phyloP scores from a whole-genome alignment of 768 basidiomycete genomes.

The Xerocomellus dryophilus region DNA sequence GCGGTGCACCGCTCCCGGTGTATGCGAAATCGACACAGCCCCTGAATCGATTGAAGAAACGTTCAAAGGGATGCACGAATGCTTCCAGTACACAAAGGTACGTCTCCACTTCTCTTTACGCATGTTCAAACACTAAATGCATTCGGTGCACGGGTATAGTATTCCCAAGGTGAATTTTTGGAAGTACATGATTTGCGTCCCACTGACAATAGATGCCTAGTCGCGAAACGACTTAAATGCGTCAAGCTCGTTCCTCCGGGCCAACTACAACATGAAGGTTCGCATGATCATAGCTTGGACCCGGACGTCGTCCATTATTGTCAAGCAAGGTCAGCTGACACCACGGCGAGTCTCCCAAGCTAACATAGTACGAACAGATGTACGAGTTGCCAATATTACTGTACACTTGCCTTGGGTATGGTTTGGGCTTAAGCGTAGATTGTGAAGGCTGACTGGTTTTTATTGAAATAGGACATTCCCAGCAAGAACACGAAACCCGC shows the following conservation, averaged over 20 bases:
- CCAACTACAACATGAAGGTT: conserved; percentile 41
- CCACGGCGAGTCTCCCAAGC: not conserved
- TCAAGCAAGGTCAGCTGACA: conserved; percentile 38
- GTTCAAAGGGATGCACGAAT: conserved; percentile 55
- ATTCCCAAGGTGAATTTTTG: conserved; percentile 45
- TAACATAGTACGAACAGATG: conserved; percentile 37
- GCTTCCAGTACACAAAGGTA: conserved; percentile 64
- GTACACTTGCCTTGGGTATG: conserved; percentile 51
- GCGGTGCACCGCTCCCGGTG: conserved; percentile 45
- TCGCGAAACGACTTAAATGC: conserved; percentile 50
- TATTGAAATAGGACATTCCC: conserved; percentile 45
- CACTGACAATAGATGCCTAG: conserved; percentile 25
- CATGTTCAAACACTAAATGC: not conserved
- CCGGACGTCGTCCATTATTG: conserved; percentile 49
- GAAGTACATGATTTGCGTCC: not conserved
- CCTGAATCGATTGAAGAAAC: conserved; percentile 59
- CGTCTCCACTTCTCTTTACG: not conserved
- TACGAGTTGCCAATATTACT: conserved; percentile 54
- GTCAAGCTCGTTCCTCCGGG: conserved; percentile 45
- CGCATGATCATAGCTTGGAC: conserved; percentile 47
- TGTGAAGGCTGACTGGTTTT: not conserved
- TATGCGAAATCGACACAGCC: conserved; percentile 54
- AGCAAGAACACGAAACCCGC: conserved; percentile 56
- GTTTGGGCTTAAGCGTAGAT: not conserved
- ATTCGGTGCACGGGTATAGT: conserved; percentile 32